phyloP scores from a whole-genome alignment of 768 basidiomycete species.

The Lepiota venenata region DNA sequence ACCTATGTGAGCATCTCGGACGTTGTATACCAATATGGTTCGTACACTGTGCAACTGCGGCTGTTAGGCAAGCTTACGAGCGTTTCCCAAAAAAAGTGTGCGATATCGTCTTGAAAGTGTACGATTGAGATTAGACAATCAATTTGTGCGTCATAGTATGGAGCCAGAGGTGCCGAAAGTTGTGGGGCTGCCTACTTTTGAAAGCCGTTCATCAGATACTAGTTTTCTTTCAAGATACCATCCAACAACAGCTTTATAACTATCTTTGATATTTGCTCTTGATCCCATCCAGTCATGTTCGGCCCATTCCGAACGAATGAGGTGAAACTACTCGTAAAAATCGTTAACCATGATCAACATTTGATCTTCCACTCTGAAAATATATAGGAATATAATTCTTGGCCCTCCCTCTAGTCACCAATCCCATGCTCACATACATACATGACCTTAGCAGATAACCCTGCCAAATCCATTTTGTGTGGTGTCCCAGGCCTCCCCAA shows the following conservation, averaged over 20 bases:
- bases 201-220: constrained; percentile 12
- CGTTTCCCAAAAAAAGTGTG: constrained; percentile 21
- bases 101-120: constrained; percentile 26
- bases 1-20: constrained; percentile 28
- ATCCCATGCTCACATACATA: too few relatives aligned
- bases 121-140: constrained; percentile 25
- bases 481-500: too few relatives aligned
- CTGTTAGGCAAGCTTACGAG: constrained; percentile 17
- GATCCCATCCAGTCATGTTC: constrained; percentile 16
- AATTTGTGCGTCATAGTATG: constrained; percentile 16
- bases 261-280: constrained; percentile 14
- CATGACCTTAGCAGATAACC: too few relatives aligned
- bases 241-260: constrained; percentile 13
- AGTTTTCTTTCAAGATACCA: constrained; percentile 17
- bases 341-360: neutral
- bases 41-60: constrained; percentile 19
- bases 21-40: constrained; percentile 17
- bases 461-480: too few relatives aligned
- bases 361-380: neutral
- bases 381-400: too few relatives aligned
- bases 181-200: constrained; percentile 16
- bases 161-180: neutral
- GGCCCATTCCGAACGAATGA: constrained; percentile 1
- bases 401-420: too few relatives aligned
- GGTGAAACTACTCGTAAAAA: constrained; percentile 11